A percentile compares a stretch with the other conserved stretches of the same genome.
Evolutionary conservation across 495 filamentous ascomycete genomes (phyloP).

Genomic region (Cryomyces minteri): DNA sequence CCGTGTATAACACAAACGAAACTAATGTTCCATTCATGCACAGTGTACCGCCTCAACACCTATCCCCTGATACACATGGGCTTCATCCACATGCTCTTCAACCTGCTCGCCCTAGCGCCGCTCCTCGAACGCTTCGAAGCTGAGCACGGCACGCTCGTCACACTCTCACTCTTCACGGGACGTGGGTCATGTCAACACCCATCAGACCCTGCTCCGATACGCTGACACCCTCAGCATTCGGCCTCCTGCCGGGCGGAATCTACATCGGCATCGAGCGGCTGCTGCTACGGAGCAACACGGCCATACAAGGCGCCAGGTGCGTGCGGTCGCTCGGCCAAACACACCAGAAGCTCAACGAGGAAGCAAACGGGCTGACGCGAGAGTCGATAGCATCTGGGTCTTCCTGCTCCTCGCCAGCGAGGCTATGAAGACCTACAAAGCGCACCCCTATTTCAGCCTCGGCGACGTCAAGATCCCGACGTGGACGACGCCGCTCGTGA

Average conservation of each 20-base stretch:
- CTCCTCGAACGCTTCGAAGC: conserved; percentile 82
- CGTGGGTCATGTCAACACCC: conserved; percentile 38
- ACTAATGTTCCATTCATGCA: background rate
- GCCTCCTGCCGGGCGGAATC: conserved; percentile 16
- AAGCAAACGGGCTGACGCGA: conserved; percentile 1
- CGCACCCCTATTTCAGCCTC: conserved; percentile 54
- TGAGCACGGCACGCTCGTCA: conserved; percentile 82
- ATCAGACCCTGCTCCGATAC: background rate
- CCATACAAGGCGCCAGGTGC: conserved; percentile 70
- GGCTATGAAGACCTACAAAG: conserved; percentile 58
- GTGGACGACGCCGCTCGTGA: conserved; percentile 69
- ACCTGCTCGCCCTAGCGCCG: conserved; percentile 62
- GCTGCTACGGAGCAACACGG: conserved; percentile 13
- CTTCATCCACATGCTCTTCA: conserved; percentile 63
- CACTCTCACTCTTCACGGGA: conserved; percentile 68
- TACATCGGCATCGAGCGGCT: conserved; percentile 18
- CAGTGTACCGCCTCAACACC: conserved; percentile 87
- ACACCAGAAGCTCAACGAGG: background rate
- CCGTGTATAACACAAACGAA: background rate
- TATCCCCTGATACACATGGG: conserved; percentile 76
- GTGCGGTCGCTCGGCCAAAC: conserved; percentile 5
- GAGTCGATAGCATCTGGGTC: conserved; percentile 53
- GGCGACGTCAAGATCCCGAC: conserved; percentile 68
- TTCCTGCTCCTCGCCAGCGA: conserved; percentile 75
- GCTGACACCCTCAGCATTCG: conserved; percentile 14